Evolutionary conservation across 1,284 basidiomycete species (phyloP), one percentile per base, ranked within the genome.

Genomic region (Bondarzewia mesenterica): DNA sequence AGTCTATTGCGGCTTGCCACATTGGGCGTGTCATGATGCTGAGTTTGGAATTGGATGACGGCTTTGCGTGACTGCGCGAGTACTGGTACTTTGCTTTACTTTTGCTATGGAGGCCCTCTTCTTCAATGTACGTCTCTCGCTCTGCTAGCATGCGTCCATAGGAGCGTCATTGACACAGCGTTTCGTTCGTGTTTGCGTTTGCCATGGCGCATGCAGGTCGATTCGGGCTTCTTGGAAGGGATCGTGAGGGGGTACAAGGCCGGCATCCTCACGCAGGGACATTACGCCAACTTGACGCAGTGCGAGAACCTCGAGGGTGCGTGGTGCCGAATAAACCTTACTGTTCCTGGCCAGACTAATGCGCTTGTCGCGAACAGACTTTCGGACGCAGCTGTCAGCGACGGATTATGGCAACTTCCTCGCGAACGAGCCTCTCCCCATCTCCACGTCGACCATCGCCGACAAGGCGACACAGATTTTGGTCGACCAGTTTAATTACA

Each of bases 351-450:
- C 7, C 10, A 18, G 10, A 6, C 3, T 41, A 42, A 20, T 23
- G 6, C 49, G 8, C 3, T 25, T 26, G 16, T 49, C 52, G 43
- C 26, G 22, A 10, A 1, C 56, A 95, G 93, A 96, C 69, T 85
- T 97, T 65, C 75, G 90, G 54, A 91, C 93, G 50, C 93, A 97
- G 61, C 77, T 99, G 41, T 89, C 90, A 7, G 84, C 94, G 6
- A 99, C 95, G 8, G 96, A 99, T 72, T 99, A 99, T 67, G 93
- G 94, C 62, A 97, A 93, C 71, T 99, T 99, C 65, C 85, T 99
- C 44, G 85, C 95, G 32, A 98, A 97, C 64, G 96, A 99, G 65
- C 86, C 94, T 3, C 78, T 91, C n/a, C 95, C 94, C 15, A 80
- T 98, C 52, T 91, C 92, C 46, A 98, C 95, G 6, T 86, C 92